phyloP scores from a whole-genome alignment of 2,329 filamentous ascomycete genomes.

The Pseudogymnoascus sp. region DNA sequence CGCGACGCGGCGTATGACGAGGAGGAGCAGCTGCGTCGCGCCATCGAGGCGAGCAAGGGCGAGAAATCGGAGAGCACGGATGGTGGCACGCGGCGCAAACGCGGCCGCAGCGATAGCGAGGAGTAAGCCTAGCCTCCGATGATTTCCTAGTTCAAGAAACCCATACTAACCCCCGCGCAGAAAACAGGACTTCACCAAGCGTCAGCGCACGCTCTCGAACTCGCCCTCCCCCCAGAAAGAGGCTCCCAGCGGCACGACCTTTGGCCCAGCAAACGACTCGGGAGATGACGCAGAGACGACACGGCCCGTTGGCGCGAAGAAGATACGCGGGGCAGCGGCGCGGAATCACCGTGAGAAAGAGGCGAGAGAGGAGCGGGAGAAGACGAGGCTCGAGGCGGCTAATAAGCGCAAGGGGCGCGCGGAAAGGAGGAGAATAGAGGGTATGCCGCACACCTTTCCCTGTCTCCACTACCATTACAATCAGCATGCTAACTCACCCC shows the following conservation, averaged over 20 bases:
- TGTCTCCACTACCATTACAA: background rate
- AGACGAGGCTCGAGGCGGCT: conserved; percentile 63
- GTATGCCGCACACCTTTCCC: conserved; percentile 38
- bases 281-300: conserved; percentile 54
- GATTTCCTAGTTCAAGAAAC: conserved; percentile 6
- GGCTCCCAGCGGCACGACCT: conserved; percentile 12
- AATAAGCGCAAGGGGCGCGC: conserved; percentile 75
- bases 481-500: background rate
- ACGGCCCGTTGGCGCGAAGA: conserved; percentile 48
- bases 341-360: conserved; percentile 56
- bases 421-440: conserved; percentile 73
- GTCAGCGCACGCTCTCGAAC: conserved; percentile 74
- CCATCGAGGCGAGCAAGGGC: conserved; percentile 91
- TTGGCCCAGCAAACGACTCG: conserved; percentile 52
- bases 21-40: conserved; percentile 77
- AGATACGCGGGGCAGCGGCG: conserved; percentile 47
- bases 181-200: conserved; percentile 63
- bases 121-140: conserved; percentile 56
- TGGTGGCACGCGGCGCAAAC: conserved; percentile 61
- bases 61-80: conserved; percentile 44
- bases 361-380: conserved; percentile 67
- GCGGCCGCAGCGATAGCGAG: conserved; percentile 84
- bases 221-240: conserved; percentile 56
- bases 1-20: conserved; percentile 92
- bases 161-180: conserved; percentile 39